A percentile compares a stretch with the other conserved stretches of the same genome.
phyloP scores from a whole-genome alignment of 169 alveolate genomes.

The Babesia microti region DNA sequence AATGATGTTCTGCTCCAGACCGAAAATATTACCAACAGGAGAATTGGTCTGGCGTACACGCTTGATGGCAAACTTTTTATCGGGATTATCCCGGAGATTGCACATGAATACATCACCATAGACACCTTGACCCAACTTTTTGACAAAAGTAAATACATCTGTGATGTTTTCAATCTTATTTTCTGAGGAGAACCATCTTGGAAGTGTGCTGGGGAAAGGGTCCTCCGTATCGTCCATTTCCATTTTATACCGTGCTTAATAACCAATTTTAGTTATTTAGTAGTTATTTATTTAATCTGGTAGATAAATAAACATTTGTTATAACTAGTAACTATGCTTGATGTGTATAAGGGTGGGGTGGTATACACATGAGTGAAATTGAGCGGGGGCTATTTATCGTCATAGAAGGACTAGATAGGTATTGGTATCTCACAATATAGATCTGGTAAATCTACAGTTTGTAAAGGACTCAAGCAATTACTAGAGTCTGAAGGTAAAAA shows the following conservation, averaged over 20 bases:
- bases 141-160: slow-evolving; percentile 39
- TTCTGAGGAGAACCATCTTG: background rate
- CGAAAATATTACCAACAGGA: slow-evolving; percentile 41
- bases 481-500: slow-evolving; percentile 44
- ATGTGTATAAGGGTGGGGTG: background rate
- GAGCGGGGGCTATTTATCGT: slow-evolving; percentile 81
- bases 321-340: background rate
- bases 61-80: slow-evolving; percentile 35
- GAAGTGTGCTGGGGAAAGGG: background rate
- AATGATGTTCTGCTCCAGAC: slow-evolving; percentile 44
- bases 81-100: slow-evolving; percentile 28
- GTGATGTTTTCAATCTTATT: slow-evolving; percentile 19
- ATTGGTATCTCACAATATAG: slow-evolving; percentile 19
- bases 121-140: slow-evolving; percentile 58
- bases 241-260: too few species aligned
- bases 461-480: slow-evolving; percentile 49
- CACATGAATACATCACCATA: slow-evolving; percentile 58
- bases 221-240: background rate
- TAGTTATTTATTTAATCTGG: too few species aligned
- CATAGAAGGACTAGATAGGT: slow-evolving; percentile 89
- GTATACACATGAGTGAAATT: background rate
- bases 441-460: slow-evolving; percentile 85
- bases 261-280: too few species aligned
- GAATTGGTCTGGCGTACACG: slow-evolving; percentile 44
- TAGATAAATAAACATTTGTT: background rate